A percentile compares a stretch with the other conserved stretches of the same genome.
These are phyloP conservation scores for Aurifilum marmelostoma DNA, from an alignment of 2,329 filamentous ascomycete genomes.

Conservation along the genomic window DNA sequence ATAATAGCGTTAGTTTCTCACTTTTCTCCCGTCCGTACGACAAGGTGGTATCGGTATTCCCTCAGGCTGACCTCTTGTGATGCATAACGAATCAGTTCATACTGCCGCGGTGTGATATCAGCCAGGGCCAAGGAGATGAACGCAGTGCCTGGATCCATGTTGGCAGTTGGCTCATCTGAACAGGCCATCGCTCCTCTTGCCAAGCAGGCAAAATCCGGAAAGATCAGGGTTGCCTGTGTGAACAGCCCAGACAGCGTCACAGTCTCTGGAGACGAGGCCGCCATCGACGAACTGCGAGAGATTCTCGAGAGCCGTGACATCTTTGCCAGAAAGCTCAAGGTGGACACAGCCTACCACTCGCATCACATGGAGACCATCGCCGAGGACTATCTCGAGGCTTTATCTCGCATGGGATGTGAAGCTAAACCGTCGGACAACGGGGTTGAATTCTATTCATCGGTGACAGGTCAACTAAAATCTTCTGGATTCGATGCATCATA, in stretches of 20 bases:
- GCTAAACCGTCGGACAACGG: no score
- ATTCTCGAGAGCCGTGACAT: constrained; percentile 28
- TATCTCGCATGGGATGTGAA: neutral
- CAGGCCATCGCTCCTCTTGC: constrained; percentile 21
- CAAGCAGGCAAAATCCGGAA: constrained; percentile 25
- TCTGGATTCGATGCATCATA: constrained; percentile 30
- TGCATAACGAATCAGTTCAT: constrained; percentile 25
- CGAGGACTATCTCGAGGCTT: constrained; percentile 30
- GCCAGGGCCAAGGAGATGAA: neutral
- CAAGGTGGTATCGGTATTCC: no score
- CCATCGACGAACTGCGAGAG: constrained; percentile 32
- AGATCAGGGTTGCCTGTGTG: constrained; percentile 30
- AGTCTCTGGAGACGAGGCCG: constrained; percentile 37
- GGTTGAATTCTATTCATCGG: constrained; percentile 16
- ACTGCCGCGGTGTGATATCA: constrained; percentile 29
- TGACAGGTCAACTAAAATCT: constrained; percentile 1
- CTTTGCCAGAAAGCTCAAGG: constrained; percentile 39
- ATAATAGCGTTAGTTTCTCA: neutral
- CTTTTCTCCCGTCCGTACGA: neutral
- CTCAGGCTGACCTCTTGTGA: constrained; percentile 31
- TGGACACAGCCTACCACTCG: constrained; percentile 44
- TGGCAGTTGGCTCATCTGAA: constrained; percentile 27
- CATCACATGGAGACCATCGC: constrained; percentile 38
- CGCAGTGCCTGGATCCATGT: constrained; percentile 27
- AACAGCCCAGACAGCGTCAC: constrained; percentile 37